Base-by-base conservation (phyloP, 352 stramenopile species). In the Globisporangium apiculatum region DNA sequence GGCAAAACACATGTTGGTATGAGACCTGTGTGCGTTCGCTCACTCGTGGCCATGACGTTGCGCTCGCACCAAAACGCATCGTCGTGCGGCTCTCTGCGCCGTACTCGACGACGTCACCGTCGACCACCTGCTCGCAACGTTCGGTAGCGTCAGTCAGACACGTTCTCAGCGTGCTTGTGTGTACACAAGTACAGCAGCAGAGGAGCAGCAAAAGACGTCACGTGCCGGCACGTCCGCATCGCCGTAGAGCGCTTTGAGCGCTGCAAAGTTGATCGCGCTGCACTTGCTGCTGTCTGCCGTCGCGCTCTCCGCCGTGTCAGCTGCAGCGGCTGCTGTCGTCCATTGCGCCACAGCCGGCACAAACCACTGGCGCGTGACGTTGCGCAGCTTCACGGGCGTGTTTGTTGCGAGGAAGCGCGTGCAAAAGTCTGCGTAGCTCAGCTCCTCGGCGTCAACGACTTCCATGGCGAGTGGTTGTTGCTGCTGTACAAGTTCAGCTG, bases 371-470 rank as follows among this genome's bases (percentile, higher is more conserved):
- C 46, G 24, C 17, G 75, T 66, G 35, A 91, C 71, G 17, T 91
- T 89, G 15, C 63, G 67, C 53, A 95, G 71, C 41, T 87, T 65
- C 38, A 95, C 79, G 7, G 85, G 85, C 9, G 66, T 66, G 57
- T 93, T 95, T 7, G 51, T 56, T 35, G 67, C 67, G 72, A 93
- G 86, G 64, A 87, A 95, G n/a, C 57, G 69, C 48, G 61, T 57
- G 65, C 83, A 93, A 64, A 95, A 93, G 38, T 61, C 76, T 14
- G 73, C 71, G 55, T 95, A 95, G 51, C 62, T 71, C 47, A 93
- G 64, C 57, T 60, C 61, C 5, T 57, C 54, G 2, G 77, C 77
- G 56, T 92, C 77, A 57, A 85, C 69, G 18, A 71, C 57, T 57
- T 90, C 74, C 61, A 92, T 88, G n/a, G 4, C 51, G 2, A 12